Base-by-base conservation (phyloP, 768 basidiomycete genomes). In the Cubamyces lactineus region DNA sequence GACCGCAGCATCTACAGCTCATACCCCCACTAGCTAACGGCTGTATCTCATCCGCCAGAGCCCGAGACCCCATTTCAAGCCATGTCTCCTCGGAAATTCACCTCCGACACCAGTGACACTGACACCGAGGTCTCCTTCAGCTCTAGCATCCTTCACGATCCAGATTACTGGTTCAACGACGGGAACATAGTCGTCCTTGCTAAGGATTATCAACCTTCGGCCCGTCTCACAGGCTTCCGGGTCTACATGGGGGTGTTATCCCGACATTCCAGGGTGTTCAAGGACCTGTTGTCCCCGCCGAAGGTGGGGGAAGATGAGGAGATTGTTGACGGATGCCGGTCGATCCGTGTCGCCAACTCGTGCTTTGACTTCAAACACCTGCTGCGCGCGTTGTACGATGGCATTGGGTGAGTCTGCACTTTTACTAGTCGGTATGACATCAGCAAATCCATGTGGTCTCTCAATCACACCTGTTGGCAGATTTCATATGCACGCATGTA, bases 111-210 rank as follows among this genome's bases (percentile, higher is more conserved):
- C 5, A 34, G 34, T 9, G 34, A 34, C 34, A 7, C 34, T 11
- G 34, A 6, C 1, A 6, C 34, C 9, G 34, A 34, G 4, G 9
- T 11, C 5, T 34, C 34, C 34, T 34, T 34, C 34, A 34, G 34
- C 34, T 34, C 9, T 11, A 34, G 34, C 42, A 49, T 54, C 23
- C 9, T 26, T 13, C 23, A n/a, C 12, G 41, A 54, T 19, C 21
- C 40, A 17, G 53, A 24, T 16, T 43, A 26, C 68, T 91, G 87
- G 87, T 89, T 91, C 69, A 64, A 74, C 0, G 89, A 91, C 66
- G 89, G 89, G 9, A 91, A 89, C 67, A 74, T 89, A 46, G 76
- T 89, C 50, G 78, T 91, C 57, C 72, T 88, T 48, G 80, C 86
- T 2, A 7, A 46, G 17, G 8, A 57, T 12, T 4, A 2, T 17